phyloP scores from a whole-genome alignment of 305 asterid species.

The Fraxinus nigra region DNA sequence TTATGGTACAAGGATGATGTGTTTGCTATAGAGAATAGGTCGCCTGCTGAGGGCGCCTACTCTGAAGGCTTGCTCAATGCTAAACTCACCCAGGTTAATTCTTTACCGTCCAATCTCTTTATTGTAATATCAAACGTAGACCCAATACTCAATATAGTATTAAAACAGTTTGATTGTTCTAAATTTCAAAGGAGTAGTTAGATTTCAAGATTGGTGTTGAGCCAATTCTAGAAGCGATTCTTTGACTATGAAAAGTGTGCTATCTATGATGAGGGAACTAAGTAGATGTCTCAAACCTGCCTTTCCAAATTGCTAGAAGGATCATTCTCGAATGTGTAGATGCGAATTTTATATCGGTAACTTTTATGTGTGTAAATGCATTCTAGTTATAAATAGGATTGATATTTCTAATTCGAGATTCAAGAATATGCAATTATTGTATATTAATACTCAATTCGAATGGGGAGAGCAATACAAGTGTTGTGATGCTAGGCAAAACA shows the following conservation, averaged over 20 bases:
- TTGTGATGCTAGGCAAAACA: neutral
- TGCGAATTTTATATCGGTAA: neutral
- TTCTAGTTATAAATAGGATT: neutral
- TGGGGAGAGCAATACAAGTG: neutral
- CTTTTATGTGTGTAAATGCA: neutral
- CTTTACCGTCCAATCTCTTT: neutral
- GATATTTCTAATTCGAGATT: neutral
- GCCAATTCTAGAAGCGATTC: neutral
- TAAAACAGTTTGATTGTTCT: neutral
- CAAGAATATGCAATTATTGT: neutral
- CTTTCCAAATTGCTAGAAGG: neutral
- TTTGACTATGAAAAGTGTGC: neutral
- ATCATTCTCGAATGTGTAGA: neutral
- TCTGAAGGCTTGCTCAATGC: constrained; percentile 90
- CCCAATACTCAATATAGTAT: neutral
- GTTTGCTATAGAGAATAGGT: constrained; percentile 82
- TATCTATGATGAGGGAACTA: neutral
- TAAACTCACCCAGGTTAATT: constrained; percentile 79
- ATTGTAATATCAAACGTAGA: neutral
- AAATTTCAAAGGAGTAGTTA: neutral
- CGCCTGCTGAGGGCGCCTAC: constrained; percentile 98
- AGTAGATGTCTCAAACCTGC: neutral
- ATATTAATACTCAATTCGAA: neutral
- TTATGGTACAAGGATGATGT: constrained; percentile 81
- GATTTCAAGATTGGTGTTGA: neutral